Conservation (phyloP, 163 green algal species). For the Coccomyxa subellipsoidea region DNA sequence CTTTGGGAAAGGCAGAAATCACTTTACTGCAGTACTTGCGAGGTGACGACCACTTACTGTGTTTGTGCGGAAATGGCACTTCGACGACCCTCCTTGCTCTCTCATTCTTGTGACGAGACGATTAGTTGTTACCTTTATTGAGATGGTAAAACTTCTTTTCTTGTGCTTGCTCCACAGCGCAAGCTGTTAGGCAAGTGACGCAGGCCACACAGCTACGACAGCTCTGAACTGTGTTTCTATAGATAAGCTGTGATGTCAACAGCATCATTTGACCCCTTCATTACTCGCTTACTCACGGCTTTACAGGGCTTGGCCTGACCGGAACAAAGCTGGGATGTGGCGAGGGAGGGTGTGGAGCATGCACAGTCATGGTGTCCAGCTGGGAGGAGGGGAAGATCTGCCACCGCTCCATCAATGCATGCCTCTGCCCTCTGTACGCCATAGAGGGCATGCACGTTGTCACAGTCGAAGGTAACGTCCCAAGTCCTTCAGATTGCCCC, state of each 20-base stretch:
- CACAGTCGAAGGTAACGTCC: slow-evolving; percentile 86
- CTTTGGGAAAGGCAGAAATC: slow-evolving; percentile 58
- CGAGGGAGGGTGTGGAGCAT: slow-evolving; percentile 94
- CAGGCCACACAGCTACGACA: no score
- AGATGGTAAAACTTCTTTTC: background rate
- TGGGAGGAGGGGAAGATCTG: slow-evolving; percentile 51
- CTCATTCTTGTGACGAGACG: background rate
- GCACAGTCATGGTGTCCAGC: slow-evolving; percentile 91
- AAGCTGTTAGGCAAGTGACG: background rate
- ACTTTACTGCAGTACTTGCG: slow-evolving; percentile 86
- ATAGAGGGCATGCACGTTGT: slow-evolving; percentile 90
- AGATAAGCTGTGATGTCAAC: no score
- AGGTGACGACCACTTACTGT: slow-evolving; percentile 48
- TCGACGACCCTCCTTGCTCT: background rate
- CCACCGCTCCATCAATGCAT: slow-evolving; percentile 92
- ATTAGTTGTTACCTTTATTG: background rate
- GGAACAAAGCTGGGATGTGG: slow-evolving; percentile 96
- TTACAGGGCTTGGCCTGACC: slow-evolving; percentile 77
- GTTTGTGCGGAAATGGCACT: background rate
- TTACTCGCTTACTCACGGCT: background rate
- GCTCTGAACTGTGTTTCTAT: no score
- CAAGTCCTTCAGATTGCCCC: background rate
- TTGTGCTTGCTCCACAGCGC: background rate
- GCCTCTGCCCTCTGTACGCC: slow-evolving; percentile 91
- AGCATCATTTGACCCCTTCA: no score